phyloP scores from a whole-genome alignment of 129 eudicot genomes.

The Flaveria trinervia region DNA sequence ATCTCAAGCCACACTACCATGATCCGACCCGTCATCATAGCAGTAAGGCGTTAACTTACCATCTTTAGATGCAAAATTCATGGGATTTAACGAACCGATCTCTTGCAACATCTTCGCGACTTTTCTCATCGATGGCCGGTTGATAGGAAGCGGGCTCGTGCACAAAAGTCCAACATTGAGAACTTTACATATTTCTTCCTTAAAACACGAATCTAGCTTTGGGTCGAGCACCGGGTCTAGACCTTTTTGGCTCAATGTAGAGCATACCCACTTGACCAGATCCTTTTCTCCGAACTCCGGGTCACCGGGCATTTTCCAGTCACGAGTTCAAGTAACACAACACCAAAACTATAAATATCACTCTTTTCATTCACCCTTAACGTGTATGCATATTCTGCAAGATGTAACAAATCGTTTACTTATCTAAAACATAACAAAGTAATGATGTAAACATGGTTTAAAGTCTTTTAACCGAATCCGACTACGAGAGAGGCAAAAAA shows the following conservation, averaged over 20 bases:
- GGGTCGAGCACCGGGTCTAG: conserved; percentile 78
- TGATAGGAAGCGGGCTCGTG: conserved; percentile 92
- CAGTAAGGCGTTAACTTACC: conserved; percentile 88
- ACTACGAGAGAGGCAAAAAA: neutral
- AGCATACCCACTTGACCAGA: conserved; percentile 89
- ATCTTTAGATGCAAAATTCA: conserved; percentile 56
- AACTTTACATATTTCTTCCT: conserved; percentile 83
- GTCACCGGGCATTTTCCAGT: conserved; percentile 88
- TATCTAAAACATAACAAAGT: neutral
- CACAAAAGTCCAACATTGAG: conserved; percentile 82
- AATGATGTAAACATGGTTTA: neutral
- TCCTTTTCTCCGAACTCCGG: conserved; percentile 96
- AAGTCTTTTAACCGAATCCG: neutral
- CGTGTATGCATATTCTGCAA: conserved; percentile 94
- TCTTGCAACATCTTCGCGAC: conserved; percentile 86
- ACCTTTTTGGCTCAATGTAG: conserved; percentile 81
- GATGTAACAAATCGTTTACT: neutral
- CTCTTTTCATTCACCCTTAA: conserved; percentile 97
- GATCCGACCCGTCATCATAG: conserved; percentile 79
- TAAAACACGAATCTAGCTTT: conserved; percentile 82
- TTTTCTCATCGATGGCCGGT: conserved; percentile 91
- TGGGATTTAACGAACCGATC: conserved; percentile 51
- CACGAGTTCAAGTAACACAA: conserved; percentile 80
- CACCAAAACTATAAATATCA: conserved; percentile 89
- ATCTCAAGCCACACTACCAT: conserved; percentile 68